Base-by-base conservation (phyloP, 1,139 yeast genomes). In the Torulaspora pretoriensis region DNA sequence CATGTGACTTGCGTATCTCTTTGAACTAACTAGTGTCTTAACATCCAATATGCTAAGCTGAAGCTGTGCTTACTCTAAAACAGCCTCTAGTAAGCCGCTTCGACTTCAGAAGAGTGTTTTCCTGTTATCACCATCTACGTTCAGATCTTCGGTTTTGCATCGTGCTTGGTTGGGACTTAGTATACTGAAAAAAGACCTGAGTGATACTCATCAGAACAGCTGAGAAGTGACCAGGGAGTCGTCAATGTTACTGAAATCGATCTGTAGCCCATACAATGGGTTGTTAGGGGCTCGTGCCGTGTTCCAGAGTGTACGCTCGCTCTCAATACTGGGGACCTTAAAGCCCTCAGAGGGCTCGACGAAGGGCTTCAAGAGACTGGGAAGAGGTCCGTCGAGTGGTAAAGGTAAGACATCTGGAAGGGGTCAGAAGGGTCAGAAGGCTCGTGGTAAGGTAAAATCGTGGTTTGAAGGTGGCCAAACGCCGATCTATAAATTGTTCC, bases 381-480 rank as follows among this genome's bases (percentile, higher is more conserved):
- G 99, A 66, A 81, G 99, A 71, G 98, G 98, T 69, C 96, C 96
- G 30, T 92, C 96, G 27, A 83, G 95, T 37, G 95, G 95, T 12
- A 72, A 73, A 55, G 95, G 99, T 71, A 89, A 90, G 68, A 92
- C 97, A 1, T 81, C 97, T 3, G 96, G 96, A 40, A 78, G 98
- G 65, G 99, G 99, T 73, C 96, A 88, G 63, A 94, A 90, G 70
- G 99, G 99, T 79, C 98, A 92, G 67, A 90, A 90, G 70, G 97
- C 97, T 10, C 80, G 97, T 69, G 87, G 92, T 29, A 79, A 82
- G 43, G 94, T 90, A 17, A 92, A 90, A 48, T 79, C 84, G 51
- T 88, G 95, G 92, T 87, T 90, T 65, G 98, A 92, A 72, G 99
- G 99, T 78, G 98, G 98, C 62, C 99, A 92, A 66, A 92, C 98